Evolutionary conservation across 1,284 basidiomycete genomes (phyloP).

Genomic region (Cutaneotrichosporon cyanovorans): DNA sequence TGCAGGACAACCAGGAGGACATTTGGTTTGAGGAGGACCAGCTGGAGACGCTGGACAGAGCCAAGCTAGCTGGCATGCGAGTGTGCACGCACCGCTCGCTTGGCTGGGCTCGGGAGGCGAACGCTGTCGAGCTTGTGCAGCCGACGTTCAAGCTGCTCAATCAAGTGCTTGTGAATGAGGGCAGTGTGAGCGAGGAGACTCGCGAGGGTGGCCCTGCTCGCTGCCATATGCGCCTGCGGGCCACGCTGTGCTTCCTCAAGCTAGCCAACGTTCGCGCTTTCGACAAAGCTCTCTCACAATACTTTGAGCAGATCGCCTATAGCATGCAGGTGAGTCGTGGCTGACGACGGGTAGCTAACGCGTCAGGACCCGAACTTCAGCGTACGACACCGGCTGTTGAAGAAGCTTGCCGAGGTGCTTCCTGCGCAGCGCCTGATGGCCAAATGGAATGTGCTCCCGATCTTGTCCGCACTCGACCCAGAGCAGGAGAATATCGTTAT

Average conservation of each 20-base stretch:
- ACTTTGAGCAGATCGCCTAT: constrained; percentile 67
- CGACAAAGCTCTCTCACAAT: constrained; percentile 54
- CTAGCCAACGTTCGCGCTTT: constrained; percentile 61
- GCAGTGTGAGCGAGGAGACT: constrained; percentile 56
- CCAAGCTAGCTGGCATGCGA: constrained; percentile 69
- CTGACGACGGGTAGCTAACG: not conserved
- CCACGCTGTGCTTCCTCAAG: constrained; percentile 72
- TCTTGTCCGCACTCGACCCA: constrained; percentile 85
- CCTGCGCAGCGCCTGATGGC: constrained; percentile 57
- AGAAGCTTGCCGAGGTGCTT: constrained; percentile 63
- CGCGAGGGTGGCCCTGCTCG: constrained; percentile 51
- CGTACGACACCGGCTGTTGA: constrained; percentile 70
- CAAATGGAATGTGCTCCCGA: constrained; percentile 74
- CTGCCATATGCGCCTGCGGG: constrained; percentile 62
- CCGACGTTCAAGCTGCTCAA: constrained; percentile 70
- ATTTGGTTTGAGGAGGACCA: constrained; percentile 63
- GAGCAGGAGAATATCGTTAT: constrained; percentile 59
- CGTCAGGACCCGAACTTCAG: constrained; percentile 80
- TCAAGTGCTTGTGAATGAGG: constrained; percentile 59
- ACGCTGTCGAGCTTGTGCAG: constrained; percentile 58
- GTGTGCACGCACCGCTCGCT: constrained; percentile 70
- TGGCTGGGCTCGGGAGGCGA: constrained; percentile 55
- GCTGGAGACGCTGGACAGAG: constrained; percentile 49
- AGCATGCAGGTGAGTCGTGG: not conserved
- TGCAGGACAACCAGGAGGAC: constrained; percentile 45